Evolutionary conservation across 129 eudicot species (phyloP), one percentile per base, ranked within the genome.

Genomic region (Saposhnikovia divaricata): DNA sequence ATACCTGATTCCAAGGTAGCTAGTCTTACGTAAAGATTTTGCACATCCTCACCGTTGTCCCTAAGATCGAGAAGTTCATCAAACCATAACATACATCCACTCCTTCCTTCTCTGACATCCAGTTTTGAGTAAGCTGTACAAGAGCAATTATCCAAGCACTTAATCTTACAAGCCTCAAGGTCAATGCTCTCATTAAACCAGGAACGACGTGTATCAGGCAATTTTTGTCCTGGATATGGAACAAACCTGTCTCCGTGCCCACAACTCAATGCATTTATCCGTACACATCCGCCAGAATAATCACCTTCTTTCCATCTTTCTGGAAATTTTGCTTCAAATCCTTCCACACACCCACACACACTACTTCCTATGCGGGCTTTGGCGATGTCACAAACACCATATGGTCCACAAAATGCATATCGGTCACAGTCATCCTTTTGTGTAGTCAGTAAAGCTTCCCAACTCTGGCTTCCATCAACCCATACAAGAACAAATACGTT

Each of bases 81-180:
- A 45, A 70, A 82, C 92, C 91, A 90, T 23, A 83, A 34, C 84
- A 88, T 82, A 72, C 96, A 90, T 53, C 91, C 95, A 10, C 0
- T 3, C 7, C 90, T 84, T 0, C 80, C 57, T 5, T 78, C 78
- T 5, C 82, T 77, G 6, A 82, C 61, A 70, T 83, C 82, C 11
- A 77, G 34, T 46, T 73, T 82, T 55, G 93, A 71, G 45, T 85
- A 91, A 8, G 85, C 91, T 14, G 84, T 43, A 51, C 95, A 90
- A 21, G 89, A 84, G 66, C 92, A 88, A n/a, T 90, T 83, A 27
- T 27, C 82, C 59, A 53, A 72, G 83, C 92, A 84, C 27, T 42
- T 47, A 28, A 9, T 72, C 76, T 69, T 39, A 69, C 90, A 87
- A 53, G 82, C 85, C 13, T 4, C 68, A 39, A 81, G 69, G 43